Conservation (phyloP, 805 yeast species). For the Yarrowia deformans region DNA sequence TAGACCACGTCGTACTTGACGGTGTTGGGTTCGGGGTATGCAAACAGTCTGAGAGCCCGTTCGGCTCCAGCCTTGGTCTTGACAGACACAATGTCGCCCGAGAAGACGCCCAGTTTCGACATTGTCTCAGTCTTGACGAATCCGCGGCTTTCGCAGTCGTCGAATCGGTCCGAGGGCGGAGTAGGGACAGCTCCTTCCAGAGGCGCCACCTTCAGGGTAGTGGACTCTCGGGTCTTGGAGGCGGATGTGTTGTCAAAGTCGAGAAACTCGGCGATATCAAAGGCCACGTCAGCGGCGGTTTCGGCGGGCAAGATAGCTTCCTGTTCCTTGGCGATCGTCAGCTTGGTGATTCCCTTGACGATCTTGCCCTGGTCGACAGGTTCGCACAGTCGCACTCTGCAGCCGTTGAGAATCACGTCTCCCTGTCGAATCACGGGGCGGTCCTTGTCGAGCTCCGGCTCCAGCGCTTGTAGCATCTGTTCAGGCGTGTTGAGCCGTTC, state of each 20-base stretch:
- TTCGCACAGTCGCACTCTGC: conserved; percentile 67
- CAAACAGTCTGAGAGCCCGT: conserved; percentile 57
- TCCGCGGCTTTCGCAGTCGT: conserved; percentile 58
- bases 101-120: conserved; percentile 64
- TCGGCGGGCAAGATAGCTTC: background rate
- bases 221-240: conserved; percentile 41
- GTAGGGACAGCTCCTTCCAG: conserved; percentile 40
- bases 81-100: conserved; percentile 66
- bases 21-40: conserved; percentile 70
- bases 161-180: conserved; percentile 48
- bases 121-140: conserved; percentile 60
- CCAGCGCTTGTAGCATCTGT: conserved; percentile 22
- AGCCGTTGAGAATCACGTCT: conserved; percentile 56
- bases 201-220: conserved; percentile 42
- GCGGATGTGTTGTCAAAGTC: background rate
- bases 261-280: conserved; percentile 26
- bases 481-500: conserved; percentile 41
- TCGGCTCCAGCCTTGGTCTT: conserved; percentile 11
- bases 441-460: conserved; percentile 46
- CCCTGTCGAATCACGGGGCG: conserved; percentile 54
- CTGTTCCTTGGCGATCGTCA: conserved; percentile 58
- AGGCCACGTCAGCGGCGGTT: background rate
- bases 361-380: conserved; percentile 75
- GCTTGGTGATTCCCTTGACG: conserved; percentile 54
- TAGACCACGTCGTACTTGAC: conserved; percentile 55